phyloP scores from a whole-genome alignment of 306 rosid species.

The Prunus padus region DNA sequence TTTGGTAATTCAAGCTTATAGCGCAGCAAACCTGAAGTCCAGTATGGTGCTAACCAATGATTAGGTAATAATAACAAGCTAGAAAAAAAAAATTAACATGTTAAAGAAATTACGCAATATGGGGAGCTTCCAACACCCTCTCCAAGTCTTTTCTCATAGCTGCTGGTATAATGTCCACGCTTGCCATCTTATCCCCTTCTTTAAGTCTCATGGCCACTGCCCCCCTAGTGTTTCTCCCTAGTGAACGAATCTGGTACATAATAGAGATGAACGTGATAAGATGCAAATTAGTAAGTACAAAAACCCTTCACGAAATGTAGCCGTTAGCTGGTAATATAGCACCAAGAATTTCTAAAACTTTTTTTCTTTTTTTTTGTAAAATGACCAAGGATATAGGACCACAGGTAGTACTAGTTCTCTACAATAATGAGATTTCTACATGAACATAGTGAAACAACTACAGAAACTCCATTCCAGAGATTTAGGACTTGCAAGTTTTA shows the following conservation, averaged over 20 bases:
- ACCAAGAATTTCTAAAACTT: background rate
- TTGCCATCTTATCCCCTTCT: conserved; percentile 84
- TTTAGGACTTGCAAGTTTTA: background rate
- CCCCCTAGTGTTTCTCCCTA: conserved; percentile 86
- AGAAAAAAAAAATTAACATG: conserved; percentile 10
- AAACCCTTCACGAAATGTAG: background rate
- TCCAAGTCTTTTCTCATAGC: conserved; percentile 64
- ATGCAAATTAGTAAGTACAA: background rate
- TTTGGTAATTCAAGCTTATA: background rate
- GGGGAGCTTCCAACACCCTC: conserved; percentile 40
- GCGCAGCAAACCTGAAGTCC: conserved; percentile 14
- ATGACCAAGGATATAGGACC: background rate
- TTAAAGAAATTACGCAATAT: conserved; percentile 45
- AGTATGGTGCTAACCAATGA: background rate
- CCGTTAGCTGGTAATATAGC: background rate
- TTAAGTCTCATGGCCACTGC: conserved; percentile 83
- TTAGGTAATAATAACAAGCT: conserved; percentile 13
- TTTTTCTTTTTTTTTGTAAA: background rate
- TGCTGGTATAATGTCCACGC: conserved; percentile 87
- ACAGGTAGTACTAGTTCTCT: background rate
- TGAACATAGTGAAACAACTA: background rate
- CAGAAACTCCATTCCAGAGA: background rate
- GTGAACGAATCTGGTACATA: conserved; percentile 72
- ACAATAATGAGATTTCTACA: background rate
- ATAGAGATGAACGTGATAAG: conserved; percentile 19